Base-by-base conservation (phyloP, 805 yeast genomes). In the Starmerella vitae region DNA sequence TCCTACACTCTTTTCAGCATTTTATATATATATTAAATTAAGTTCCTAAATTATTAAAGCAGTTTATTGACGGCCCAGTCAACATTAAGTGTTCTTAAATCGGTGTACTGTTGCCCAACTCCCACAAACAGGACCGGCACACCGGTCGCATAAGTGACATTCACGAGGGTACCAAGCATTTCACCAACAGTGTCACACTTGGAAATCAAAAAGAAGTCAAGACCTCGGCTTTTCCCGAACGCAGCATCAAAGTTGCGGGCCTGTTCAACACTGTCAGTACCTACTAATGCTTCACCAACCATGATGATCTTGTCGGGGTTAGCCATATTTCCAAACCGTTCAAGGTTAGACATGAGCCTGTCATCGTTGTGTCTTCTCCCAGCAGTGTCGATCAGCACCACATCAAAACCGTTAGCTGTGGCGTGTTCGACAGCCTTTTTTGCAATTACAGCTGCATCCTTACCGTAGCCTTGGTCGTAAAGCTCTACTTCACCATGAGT, bases 251-350 rank as follows among this genome's bases (percentile, higher is more conserved):
- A 88, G 57, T 91, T 86, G 37, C 74, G 73, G 0, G 97, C 97
- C 59, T 88, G 98, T 59, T 80, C 80, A 3, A 91, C 96, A 1
- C 96, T 83, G 57, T 88, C 98, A 0, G 97, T 86, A 14, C 98
- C 98, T 1, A 88, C 97, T 28, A 88, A 65, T 0, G 98, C 98
- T 60, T 88, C 98, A 30, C 96, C 97, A 15, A 88, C 98, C 97
- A 91, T 91, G 55, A 88, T 86, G 52, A 88, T 88, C 58, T 83
- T 88, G 61, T 88, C 91, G 0, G 97, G 98, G 36, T 83, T 71
- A 2, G 97, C 97, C 36, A 93, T 86, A 52, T 81, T 84, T 14
- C 96, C 97, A 59, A 88, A 88, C 40, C 88, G 83, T 50, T 85
- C 93, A 48, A 88, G 64, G 6, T 96, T 94, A 0, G 95, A 88